Conservation (phyloP, 1,139 yeast genomes). For the Candida sp. region DNA sequence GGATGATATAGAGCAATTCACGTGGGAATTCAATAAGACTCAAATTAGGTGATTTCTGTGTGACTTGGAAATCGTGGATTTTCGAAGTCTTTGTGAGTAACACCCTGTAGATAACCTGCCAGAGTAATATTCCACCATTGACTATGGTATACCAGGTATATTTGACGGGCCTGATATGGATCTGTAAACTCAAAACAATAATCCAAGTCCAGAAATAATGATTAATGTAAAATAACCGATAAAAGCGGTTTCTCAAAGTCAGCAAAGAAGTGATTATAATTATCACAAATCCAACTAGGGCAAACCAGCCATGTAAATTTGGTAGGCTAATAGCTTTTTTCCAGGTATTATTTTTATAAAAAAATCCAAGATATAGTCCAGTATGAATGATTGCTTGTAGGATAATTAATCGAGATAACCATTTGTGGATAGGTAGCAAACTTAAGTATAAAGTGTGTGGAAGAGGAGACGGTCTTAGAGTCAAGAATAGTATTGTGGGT, state of each 20-base stretch:
- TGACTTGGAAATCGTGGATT: conserved; percentile 30
- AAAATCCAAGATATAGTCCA: conserved; percentile 54
- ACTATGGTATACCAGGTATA: conserved; percentile 42
- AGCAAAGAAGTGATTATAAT: conserved; percentile 63
- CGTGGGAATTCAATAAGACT: conserved; percentile 47
- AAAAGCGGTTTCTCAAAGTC: conserved; percentile 48
- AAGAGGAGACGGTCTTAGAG: conserved; percentile 73
- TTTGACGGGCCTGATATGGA: conserved; percentile 77
- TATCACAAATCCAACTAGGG: conserved; percentile 54
- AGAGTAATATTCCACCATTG: conserved; percentile 44
- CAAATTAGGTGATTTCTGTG: conserved; percentile 45
- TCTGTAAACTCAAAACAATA: conserved; percentile 54
- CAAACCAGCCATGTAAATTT: conserved; percentile 66
- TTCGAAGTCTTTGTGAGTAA: conserved; percentile 30
- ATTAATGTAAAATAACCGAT: conserved; percentile 53
- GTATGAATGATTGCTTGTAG: conserved; percentile 65
- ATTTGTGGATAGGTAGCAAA: conserved; percentile 78
- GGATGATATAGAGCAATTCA: conserved; percentile 25
- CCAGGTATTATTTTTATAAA: conserved; percentile 44
- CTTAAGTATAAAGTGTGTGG: conserved; percentile 70
- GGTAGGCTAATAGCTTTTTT: conserved; percentile 44
- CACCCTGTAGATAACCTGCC: conserved; percentile 31
- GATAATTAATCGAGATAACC: conserved; percentile 77
- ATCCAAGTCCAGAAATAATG: conserved; percentile 72
- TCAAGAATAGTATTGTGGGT: conserved; percentile 68